Conservation (phyloP, 768 basidiomycete species). For the Trametes cinnabarina region DNA sequence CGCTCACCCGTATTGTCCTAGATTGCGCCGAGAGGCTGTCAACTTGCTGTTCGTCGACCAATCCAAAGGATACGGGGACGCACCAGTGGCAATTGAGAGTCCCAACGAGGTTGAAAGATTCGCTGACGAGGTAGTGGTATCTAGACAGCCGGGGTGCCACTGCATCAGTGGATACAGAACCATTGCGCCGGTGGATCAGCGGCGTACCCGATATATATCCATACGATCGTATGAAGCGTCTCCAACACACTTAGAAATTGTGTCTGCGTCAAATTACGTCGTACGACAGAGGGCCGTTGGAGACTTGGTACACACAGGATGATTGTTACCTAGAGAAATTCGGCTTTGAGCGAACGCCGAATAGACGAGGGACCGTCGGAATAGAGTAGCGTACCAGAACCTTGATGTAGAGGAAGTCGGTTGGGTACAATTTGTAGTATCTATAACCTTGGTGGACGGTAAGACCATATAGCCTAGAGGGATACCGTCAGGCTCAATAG, state of each 20-base stretch:
- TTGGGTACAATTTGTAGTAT: not conserved
- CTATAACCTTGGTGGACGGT: not conserved
- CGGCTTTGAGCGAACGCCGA: too few relatives aligned
- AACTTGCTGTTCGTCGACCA: too few relatives aligned
- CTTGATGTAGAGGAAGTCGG: not conserved
- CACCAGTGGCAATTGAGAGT: not conserved
- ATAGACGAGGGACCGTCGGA: too few relatives aligned
- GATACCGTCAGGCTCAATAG: too few relatives aligned
- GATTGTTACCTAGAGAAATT: too few relatives aligned
- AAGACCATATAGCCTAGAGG: not conserved
- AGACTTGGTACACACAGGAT: not conserved
- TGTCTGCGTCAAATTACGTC: not conserved
- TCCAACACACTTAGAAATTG: not conserved
- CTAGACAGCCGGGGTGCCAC: too few relatives aligned
- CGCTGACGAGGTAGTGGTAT: not conserved
- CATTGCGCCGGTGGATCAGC: too few relatives aligned
- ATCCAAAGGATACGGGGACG: not conserved
- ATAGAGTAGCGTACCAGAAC: not conserved
- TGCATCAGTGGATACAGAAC: not conserved
- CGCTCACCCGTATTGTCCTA: not conserved
- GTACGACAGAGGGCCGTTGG: not conserved
- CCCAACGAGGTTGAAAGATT: not conserved
- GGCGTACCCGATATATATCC: constrained; percentile 2
- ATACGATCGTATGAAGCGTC: not conserved
- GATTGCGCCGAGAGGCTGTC: too few relatives aligned